Evolutionary conservation across 176 grass and related monocot species (phyloP).

Genomic region (Cenchrus americanus): DNA sequence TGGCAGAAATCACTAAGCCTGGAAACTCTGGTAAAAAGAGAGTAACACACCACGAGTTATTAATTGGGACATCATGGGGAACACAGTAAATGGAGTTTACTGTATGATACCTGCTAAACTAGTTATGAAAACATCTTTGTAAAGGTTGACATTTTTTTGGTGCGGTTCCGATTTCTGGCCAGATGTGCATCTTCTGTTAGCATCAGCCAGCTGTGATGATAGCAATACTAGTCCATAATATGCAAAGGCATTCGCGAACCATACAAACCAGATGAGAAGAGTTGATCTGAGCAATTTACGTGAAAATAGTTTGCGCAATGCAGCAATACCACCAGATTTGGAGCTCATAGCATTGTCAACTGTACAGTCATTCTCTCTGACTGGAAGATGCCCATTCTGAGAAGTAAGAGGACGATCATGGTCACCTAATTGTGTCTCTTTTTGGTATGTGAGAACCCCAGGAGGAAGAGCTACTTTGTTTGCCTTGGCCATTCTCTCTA

Average conservation of each 20-base stretch:
- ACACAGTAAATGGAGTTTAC: background rate
- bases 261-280: constrained; percentile 83
- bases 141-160: constrained; percentile 42
- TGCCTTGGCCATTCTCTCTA: constrained; percentile 67
- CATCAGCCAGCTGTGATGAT: constrained; percentile 59
- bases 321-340: constrained; percentile 42
- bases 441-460: constrained; percentile 59
- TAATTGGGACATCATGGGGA: background rate
- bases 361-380: constrained; percentile 27
- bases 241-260: constrained; percentile 81
- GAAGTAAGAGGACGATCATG: constrained; percentile 7
- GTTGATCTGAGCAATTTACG: constrained; percentile 67
- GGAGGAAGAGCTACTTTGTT: constrained; percentile 65
- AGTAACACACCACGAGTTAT: background rate
- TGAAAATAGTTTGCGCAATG: constrained; percentile 57
- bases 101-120: constrained; percentile 64
- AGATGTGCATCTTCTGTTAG: constrained; percentile 52
- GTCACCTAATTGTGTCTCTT: constrained; percentile 31
- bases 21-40: constrained; percentile 58
- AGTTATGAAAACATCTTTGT: constrained; percentile 79
- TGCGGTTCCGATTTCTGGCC: constrained; percentile 18
- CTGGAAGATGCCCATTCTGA: constrained; percentile 51
- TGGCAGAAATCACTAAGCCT: constrained; percentile 63
- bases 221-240: constrained; percentile 87
- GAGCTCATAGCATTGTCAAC: constrained; percentile 37